Evolutionary conservation across 2,329 filamentous ascomycete genomes (phyloP), one percentile per base, ranked within the genome.

Genomic region (Colletotrichum incanum): DNA sequence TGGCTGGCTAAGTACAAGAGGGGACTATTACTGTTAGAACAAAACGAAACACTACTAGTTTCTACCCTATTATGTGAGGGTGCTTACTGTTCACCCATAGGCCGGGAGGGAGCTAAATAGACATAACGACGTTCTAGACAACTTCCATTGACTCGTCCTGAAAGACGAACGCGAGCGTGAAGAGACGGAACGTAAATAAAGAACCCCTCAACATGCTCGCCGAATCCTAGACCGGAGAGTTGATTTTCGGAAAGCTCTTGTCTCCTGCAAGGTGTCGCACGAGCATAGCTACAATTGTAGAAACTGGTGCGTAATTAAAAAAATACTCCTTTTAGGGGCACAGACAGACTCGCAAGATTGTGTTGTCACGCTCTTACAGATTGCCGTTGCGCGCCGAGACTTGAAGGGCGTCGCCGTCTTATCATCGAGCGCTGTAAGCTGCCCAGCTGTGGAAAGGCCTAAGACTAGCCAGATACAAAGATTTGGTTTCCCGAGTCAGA

Each of bases 401-500:
- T 2, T 43, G 2, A 14, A 39, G 1, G 59, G 9, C 0, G 47
- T 56, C 4, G 1, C 1, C 1, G 1, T 16, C n/a, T 28, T 69
- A 2, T 41, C 23, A 0, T 18, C 61, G 0, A 45, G 16, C 3
- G 52, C 39, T 1, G 1, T 1, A 5, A 49, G 58, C 0, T n/a
- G 11, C 5, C 2, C 12, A 14, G 18, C n/a, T 31, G 41, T 5
- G 0, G 9, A 2, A 1, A 0, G n/a, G 39, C n/a, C 49, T 6
- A 5, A 16, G 1, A 8, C 18, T 0, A 47, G 1, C 0, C 0
- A 5, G 0, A 2, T 67, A 1, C 14, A 1, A 5, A 0, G 3
- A 0, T 67, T 23, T 3, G 11, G 45, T 0, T 0, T 11, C 7
- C 12, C 49, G 0, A 7, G 45, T 31, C 55, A 55, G 0, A 34